phyloP scores from a whole-genome alignment of 495 filamentous ascomycete genomes.

The Lophium mytilinum region DNA sequence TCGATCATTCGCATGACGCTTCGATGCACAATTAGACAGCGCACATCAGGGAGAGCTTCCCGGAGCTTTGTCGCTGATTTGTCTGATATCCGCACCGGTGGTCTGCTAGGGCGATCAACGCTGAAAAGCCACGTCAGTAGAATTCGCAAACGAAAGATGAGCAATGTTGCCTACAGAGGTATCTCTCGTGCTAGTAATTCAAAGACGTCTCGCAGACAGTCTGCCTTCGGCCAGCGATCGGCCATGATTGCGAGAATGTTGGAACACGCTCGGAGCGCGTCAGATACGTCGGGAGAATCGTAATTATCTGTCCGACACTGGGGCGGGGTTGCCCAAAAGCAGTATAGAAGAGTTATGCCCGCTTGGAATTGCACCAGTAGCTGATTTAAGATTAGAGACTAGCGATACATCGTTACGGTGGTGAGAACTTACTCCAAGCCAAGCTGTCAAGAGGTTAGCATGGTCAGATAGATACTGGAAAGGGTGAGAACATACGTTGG shows the following conservation, averaged over 20 bases:
- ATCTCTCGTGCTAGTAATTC: constrained; percentile 8
- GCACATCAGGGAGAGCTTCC: constrained; percentile 1
- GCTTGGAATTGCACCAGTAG: constrained; percentile 8
- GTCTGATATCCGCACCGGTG: constrained; percentile 1
- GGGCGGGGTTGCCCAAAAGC: constrained; percentile 9
- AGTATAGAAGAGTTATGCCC: constrained; percentile 6
- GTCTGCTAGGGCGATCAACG: constrained; percentile 2
- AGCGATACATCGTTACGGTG: too few species aligned
- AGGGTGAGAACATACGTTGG: background rate
- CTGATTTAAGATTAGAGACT: background rate
- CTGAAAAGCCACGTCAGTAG: too few species aligned
- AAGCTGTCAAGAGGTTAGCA: background rate
- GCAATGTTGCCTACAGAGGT: background rate
- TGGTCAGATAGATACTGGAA: too few species aligned
- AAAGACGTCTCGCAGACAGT: constrained; percentile 6
- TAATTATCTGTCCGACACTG: constrained; percentile 3
- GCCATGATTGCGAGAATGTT: constrained; percentile 11
- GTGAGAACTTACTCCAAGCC: constrained; percentile 1
- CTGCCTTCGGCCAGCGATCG: constrained; percentile 7
- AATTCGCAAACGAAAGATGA: too few species aligned
- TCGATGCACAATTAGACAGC: constrained; percentile 2
- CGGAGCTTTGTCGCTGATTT: background rate
- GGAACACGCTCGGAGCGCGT: constrained; percentile 6
- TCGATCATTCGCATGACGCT: constrained; percentile 6
- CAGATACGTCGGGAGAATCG: constrained; percentile 3